These are phyloP conservation scores for Ascoidea asiatica DNA, from an alignment of 805 yeast genomes.

Conservation along the genomic window DNA sequence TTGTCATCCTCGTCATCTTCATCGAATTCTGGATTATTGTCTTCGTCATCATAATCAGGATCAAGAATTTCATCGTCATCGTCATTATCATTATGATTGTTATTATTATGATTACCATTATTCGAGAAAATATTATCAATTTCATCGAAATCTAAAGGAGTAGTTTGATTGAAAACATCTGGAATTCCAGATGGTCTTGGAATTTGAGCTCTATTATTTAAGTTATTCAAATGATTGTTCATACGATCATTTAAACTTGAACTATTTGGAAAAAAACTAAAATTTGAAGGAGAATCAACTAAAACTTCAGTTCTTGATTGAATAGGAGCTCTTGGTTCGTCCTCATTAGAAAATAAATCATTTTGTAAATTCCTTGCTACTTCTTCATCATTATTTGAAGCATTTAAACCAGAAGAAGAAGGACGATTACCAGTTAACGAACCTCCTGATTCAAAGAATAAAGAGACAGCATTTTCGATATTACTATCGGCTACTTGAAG, in stretches of 20 bases:
- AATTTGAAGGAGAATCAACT: too few relatives aligned
- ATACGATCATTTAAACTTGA: too few relatives aligned
- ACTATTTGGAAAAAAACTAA: too few relatives aligned
- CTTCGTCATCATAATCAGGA: constrained; percentile 23
- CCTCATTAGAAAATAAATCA: constrained; percentile 35
- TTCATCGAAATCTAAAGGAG: too few relatives aligned
- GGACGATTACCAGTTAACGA: constrained; percentile 7
- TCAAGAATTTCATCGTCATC: constrained; percentile 24
- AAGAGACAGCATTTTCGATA: constrained; percentile 71
- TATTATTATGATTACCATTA: constrained; percentile 4
- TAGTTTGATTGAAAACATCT: too few relatives aligned
- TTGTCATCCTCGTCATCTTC: constrained; percentile 21
- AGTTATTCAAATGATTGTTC: too few relatives aligned
- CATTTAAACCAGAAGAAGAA: background rate
- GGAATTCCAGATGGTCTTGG: too few relatives aligned
- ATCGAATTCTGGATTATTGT: constrained; percentile 21
- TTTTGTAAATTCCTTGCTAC: constrained; percentile 50
- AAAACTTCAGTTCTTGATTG: constrained; percentile 29
- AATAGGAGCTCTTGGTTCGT: constrained; percentile 61
- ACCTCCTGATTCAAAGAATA: constrained; percentile 60
- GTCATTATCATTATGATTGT: constrained; percentile 16
- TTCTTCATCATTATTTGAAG: background rate
- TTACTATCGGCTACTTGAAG: constrained; percentile 67
- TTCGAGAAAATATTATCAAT: background rate
- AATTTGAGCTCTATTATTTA: too few relatives aligned